phyloP scores from a whole-genome alignment of 2,329 filamentous ascomycete species.

The Venturia pyrina region DNA sequence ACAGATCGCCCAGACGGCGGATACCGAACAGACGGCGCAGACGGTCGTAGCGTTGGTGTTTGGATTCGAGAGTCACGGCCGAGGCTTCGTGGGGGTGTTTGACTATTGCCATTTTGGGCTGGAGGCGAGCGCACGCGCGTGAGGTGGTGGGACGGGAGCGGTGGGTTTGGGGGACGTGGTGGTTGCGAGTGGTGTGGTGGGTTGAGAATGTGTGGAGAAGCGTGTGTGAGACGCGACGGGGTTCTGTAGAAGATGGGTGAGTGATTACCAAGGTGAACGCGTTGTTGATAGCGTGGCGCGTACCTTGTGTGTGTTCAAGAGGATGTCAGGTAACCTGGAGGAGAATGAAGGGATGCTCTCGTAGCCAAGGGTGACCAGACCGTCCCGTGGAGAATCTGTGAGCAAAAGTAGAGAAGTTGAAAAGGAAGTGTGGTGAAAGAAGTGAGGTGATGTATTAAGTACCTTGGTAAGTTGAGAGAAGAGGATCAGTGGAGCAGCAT shows the following conservation, averaged over 20 bases:
- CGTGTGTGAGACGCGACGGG: not conserved
- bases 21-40: conserved; percentile 4
- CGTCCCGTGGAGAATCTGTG: not conserved
- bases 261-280: not conserved
- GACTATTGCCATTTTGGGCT: not conserved
- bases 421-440: not conserved
- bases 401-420: too few relatives aligned
- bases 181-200: not conserved
- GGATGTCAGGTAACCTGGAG: not conserved
- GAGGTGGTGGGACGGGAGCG: not conserved
- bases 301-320: not conserved
- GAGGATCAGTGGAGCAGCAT: not conserved
- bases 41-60: conserved; percentile 1
- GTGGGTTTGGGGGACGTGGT: not conserved
- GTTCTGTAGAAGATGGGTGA: not conserved
- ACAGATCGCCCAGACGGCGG: not conserved
- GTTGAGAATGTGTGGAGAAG: not conserved
- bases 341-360: not conserved
- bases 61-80: not conserved
- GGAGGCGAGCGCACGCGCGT: too few relatives aligned
- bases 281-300: not conserved
- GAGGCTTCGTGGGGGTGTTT: conserved; percentile 6
- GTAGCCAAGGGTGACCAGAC: not conserved
- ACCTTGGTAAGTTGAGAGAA: not conserved
- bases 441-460: not conserved